Evolutionary conservation across 2,329 filamentous ascomycete species (phyloP).

Genomic region (Penicillium frequentans): DNA sequence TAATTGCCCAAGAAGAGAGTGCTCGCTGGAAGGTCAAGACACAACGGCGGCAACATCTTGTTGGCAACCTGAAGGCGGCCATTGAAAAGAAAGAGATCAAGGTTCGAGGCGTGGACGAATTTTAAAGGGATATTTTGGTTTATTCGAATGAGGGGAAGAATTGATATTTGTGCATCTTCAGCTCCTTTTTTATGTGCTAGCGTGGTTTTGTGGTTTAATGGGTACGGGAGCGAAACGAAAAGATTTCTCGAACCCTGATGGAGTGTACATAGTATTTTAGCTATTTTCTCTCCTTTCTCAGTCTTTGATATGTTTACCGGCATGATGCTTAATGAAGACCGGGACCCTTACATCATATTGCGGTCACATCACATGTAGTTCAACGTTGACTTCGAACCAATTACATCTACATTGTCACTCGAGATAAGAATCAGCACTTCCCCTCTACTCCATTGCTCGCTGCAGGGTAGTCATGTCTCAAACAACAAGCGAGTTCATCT

Average conservation of each 20-base stretch:
- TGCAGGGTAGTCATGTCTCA: conserved; percentile 21
- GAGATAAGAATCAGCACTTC: background rate
- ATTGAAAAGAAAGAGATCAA: conserved; percentile 36
- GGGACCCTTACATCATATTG: conserved; percentile 19
- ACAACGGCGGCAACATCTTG: conserved; percentile 36
- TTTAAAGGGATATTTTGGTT: conserved; percentile 15
- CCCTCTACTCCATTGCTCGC: background rate
- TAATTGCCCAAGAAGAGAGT: conserved; percentile 30
- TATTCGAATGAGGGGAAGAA: background rate
- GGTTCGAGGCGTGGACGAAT: conserved; percentile 33
- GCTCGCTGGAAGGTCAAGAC: conserved; percentile 37
- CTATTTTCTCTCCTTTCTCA: background rate
- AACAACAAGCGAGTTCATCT: conserved; percentile 34
- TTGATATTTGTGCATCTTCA: conserved; percentile 6
- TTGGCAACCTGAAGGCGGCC: conserved; percentile 36
- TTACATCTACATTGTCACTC: background rate
- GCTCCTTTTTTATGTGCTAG: conserved; percentile 5
- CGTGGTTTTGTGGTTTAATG: conserved; percentile 15
- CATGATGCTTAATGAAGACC: conserved; percentile 9
- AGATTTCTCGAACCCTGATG: background rate
- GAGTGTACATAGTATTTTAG: conserved; percentile 14
- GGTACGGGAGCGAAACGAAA: background rate
- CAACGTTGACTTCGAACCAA: background rate
- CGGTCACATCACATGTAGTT: conserved; percentile 17
- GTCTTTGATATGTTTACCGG: background rate